phyloP scores from a whole-genome alignment of 179 eudicot genomes.

The Camellia oleifera region DNA sequence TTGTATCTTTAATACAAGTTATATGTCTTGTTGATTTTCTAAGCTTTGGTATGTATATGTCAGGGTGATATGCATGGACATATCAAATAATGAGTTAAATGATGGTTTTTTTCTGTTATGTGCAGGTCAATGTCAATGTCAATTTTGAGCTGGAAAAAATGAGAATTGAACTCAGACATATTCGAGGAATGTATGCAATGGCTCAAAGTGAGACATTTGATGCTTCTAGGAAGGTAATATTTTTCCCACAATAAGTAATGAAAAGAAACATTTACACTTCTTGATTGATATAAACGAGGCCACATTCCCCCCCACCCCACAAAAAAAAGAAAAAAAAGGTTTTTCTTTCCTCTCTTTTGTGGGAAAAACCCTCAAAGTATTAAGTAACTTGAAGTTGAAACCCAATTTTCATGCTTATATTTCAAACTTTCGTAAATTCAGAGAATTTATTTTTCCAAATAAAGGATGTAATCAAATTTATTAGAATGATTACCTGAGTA shows the following conservation, averaged over 20 bases:
- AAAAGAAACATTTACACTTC: neutral
- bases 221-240: slow-evolving; percentile 69
- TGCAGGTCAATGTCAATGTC: slow-evolving; percentile 35
- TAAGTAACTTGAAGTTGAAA: neutral
- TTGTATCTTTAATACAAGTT: neutral
- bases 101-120: neutral
- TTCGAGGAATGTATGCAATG: slow-evolving; percentile 72
- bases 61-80: neutral
- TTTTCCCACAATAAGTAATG: neutral
- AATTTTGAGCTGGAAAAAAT: slow-evolving; percentile 74
- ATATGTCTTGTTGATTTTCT: no score
- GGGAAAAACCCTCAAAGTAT: neutral
- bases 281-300: neutral
- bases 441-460: neutral
- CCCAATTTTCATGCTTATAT: neutral
- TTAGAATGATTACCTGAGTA: neutral
- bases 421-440: neutral
- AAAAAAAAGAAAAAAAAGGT: neutral
- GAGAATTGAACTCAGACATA: slow-evolving; percentile 72
- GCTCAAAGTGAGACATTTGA: slow-evolving; percentile 75
- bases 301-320: neutral
- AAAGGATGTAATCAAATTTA: neutral
- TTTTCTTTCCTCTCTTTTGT: neutral
- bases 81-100: neutral
- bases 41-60: neutral